Evolutionary conservation across 306 rosid species (phyloP).

Genomic region (Lathyrus aphaca): DNA sequence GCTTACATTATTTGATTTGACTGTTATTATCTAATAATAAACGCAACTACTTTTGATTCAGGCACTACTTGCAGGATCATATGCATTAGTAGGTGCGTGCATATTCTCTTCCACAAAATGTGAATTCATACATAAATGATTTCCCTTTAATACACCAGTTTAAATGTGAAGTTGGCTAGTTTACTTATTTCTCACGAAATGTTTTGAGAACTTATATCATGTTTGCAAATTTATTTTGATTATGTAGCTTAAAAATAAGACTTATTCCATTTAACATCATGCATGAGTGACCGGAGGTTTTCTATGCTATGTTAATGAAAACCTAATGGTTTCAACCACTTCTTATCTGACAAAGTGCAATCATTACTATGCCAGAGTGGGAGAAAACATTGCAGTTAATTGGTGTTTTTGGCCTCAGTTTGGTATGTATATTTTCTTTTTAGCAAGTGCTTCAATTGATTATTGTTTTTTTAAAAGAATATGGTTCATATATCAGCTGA

Average conservation of each 20-base stretch:
- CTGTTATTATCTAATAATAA: slow-evolving; percentile 40
- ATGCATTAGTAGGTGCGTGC: slow-evolving; percentile 69
- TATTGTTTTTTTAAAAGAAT: slow-evolving; percentile 26
- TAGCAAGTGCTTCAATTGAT: slow-evolving; percentile 29
- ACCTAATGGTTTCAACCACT: slow-evolving; percentile 25
- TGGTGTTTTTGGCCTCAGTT: slow-evolving; percentile 69
- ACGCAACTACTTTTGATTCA: slow-evolving; percentile 50
- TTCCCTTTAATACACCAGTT: slow-evolving; percentile 6
- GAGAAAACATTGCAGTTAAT: slow-evolving; percentile 84
- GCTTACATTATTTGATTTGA: slow-evolving; percentile 22
- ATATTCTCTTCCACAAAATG: slow-evolving; percentile 35
- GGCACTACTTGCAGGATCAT: slow-evolving; percentile 65
- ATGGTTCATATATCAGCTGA: slow-evolving; percentile 24
- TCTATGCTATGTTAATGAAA: neutral
- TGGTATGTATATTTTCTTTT: slow-evolving; percentile 57
- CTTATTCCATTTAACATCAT: slow-evolving; percentile 1
- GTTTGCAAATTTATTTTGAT: slow-evolving; percentile 28
- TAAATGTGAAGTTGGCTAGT: no score
- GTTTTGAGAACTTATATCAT: slow-evolving; percentile 13
- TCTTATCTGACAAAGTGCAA: slow-evolving; percentile 39
- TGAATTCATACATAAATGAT: slow-evolving; percentile 3
- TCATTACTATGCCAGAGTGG: slow-evolving; percentile 71
- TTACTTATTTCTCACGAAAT: no score
- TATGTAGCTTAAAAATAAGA: slow-evolving; percentile 25
- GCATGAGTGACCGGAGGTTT: neutral